Evolutionary conservation across 169 alveolate species (phyloP).

Genomic region (Babesia ovis): DNA sequence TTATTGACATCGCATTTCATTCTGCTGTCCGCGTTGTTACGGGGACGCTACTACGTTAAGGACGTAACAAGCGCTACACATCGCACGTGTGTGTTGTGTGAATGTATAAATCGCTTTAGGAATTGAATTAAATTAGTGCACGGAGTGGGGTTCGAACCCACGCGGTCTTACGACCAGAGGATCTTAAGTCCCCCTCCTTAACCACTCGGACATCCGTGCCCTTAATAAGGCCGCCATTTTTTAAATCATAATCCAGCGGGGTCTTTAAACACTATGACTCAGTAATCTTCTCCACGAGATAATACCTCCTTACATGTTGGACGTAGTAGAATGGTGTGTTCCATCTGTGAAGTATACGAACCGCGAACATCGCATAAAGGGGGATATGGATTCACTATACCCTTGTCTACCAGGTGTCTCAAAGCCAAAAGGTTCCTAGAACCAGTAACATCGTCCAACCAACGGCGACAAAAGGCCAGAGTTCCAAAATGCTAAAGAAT

Average conservation of each 20-base stretch:
- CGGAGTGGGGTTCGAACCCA: constrained; percentile 97
- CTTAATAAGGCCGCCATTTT: background rate
- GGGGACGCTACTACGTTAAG: no score
- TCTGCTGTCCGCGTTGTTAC: no score
- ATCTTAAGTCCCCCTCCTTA: constrained; percentile 96
- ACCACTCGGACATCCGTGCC: constrained; percentile 97
- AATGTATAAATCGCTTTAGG: no score
- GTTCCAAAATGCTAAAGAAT: constrained; percentile 91
- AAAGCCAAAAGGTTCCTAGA: constrained; percentile 91
- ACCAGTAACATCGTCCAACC: constrained; percentile 97
- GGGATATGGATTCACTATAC: constrained; percentile 97
- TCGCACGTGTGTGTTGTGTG: no score
- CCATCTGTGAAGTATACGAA: constrained; percentile 98
- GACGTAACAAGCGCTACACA: no score
- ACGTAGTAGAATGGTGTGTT: constrained; percentile 96
- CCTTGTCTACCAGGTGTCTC: constrained; percentile 93
- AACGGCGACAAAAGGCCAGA: constrained; percentile 98
- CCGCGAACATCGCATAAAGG: constrained; percentile 97
- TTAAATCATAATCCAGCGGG: background rate
- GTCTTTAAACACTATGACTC: constrained; percentile 4
- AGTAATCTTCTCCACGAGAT: constrained; percentile 98
- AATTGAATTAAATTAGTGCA: constrained; percentile 72
- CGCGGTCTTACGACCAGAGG: constrained; percentile 94
- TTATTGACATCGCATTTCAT: no score
- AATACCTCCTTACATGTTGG: constrained; percentile 97